Base-by-base conservation (phyloP, 345 rosid genomes). In the Pistacia integerrima region DNA sequence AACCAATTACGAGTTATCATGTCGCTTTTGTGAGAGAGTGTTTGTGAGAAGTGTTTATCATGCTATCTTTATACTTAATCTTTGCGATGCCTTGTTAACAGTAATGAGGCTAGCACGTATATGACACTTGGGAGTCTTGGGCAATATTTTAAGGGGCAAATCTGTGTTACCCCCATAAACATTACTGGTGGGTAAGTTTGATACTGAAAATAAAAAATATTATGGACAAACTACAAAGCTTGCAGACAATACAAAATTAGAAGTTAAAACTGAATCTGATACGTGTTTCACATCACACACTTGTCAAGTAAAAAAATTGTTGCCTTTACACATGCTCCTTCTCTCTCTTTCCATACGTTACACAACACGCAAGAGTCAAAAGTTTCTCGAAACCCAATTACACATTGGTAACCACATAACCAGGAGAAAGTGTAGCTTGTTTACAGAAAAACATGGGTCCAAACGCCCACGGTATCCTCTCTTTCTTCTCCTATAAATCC, bases 371-470 rank as follows among this genome's bases (percentile, higher is more conserved):
- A 33, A 78, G n/a, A 38, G 56, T 58, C 16, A 66, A 68, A 75
- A 65, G n/a, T 77, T 69, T 74, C 63, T 66, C 18, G 25, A 73
- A 67, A 67, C 22, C 22, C 69, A 16, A 54, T 5, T n/a, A 28
- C 52, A 2, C 35, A 18, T 62, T 44, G 75, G 57, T 46, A 74
- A 66, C 16, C 66, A 12, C 66, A 16, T 35, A 69, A 9, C 28
- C 65, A 9, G 68, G 25, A 9, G 62, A 38, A 72, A 55, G 44
- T 1, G 63, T 51, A 64, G 81, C 73, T 72, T 64, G 76, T 75
- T 76, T 70, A 55, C 12, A 74, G 22, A 44, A 72, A 86, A 74
- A 80, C 82, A 44, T 70, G 74, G 75, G 74, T 63, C 79, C 67
- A 72, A 1, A 28, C 55, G 83, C 83, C 80, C 80, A 70, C 66